phyloP scores from a whole-genome alignment of 2,329 filamentous ascomycete species.

The Neonectria ditissima region DNA sequence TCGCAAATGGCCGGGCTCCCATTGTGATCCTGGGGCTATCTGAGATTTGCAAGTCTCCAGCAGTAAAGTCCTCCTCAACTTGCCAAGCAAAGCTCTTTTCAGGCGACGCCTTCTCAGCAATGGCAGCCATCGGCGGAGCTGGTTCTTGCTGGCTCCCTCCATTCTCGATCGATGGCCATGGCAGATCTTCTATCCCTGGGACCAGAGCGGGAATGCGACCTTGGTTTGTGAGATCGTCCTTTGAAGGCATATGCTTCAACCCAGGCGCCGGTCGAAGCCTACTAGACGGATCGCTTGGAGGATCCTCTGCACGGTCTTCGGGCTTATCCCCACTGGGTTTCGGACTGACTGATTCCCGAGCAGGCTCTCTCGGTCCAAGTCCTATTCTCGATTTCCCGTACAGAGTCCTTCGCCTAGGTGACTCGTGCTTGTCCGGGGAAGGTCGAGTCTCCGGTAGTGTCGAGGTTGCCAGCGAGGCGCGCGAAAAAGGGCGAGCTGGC shows the following conservation, averaged over 20 bases:
- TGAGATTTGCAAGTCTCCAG: constrained; percentile 65
- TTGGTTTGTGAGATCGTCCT: constrained; percentile 44
- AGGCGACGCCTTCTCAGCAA: constrained; percentile 51
- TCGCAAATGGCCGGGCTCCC: constrained; percentile 51
- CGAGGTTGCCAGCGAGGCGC: constrained; percentile 40
- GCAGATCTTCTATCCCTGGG: constrained; percentile 53
- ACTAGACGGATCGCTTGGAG: constrained; percentile 21
- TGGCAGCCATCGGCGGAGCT: constrained; percentile 3
- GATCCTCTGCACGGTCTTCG: constrained; percentile 19
- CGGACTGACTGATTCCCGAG: constrained; percentile 20
- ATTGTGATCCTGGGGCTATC: constrained; percentile 65
- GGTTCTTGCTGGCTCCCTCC: constrained; percentile 17
- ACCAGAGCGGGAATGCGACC: constrained; percentile 53
- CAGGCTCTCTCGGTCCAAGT: constrained; percentile 31
- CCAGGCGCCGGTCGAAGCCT: constrained; percentile 23
- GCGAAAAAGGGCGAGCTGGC: constrained; percentile 39
- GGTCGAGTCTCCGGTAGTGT: constrained; percentile 32
- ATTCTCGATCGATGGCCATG: constrained; percentile 51
- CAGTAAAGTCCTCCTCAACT: constrained; percentile 69
- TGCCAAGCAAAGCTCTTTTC: constrained; percentile 68
- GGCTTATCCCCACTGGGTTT: constrained; percentile 24
- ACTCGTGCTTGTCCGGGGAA: constrained; percentile 36
- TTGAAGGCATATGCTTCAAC: constrained; percentile 38
- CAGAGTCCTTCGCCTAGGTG: constrained; percentile 36
- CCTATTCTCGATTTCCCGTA: constrained; percentile 43